These are phyloP conservation scores for Ustilago nuda DNA, from an alignment of 1,284 basidiomycete species.

Conservation along the genomic window DNA sequence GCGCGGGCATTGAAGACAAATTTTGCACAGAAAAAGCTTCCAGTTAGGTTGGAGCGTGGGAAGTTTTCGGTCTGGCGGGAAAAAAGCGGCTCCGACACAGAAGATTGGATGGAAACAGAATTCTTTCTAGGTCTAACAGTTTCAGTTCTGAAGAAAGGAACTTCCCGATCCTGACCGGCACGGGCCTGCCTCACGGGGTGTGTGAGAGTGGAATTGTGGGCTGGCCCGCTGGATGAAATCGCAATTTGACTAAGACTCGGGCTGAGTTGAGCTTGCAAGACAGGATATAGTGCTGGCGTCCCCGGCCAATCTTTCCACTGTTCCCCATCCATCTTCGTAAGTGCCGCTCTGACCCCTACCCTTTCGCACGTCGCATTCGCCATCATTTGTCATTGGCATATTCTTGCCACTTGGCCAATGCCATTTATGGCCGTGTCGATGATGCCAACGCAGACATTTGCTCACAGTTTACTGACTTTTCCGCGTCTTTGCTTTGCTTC, in stretches of 20 bases:
- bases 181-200: constrained; percentile 39
- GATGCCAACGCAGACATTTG: neutral
- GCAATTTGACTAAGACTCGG: neutral
- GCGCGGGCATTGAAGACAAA: neutral
- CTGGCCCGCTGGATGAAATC: neutral
- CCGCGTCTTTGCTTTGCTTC: neutral
- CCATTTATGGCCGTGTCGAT: neutral
- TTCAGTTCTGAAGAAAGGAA: neutral
- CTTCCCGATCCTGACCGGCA: constrained; percentile 18
- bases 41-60: neutral
- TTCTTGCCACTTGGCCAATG: neutral
- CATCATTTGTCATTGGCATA: neutral
- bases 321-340: constrained; percentile 50
- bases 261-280: constrained; percentile 21
- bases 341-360: constrained; percentile 25
- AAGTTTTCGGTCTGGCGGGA: neutral
- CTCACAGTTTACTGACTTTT: constrained; percentile 5
- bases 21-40: neutral
- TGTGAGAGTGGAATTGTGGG: neutral
- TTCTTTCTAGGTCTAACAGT: constrained; percentile 8
- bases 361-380: constrained; percentile 2
- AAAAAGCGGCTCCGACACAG: neutral
- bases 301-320: constrained; percentile 1
- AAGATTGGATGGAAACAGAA: too few relatives aligned
- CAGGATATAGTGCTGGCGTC: constrained; percentile 14